Percentiles rank a stretch among this genome's conserved stretches.
Evolutionary conservation across 306 rosid species (phyloP).

Genomic region (Glycine latifolia): DNA sequence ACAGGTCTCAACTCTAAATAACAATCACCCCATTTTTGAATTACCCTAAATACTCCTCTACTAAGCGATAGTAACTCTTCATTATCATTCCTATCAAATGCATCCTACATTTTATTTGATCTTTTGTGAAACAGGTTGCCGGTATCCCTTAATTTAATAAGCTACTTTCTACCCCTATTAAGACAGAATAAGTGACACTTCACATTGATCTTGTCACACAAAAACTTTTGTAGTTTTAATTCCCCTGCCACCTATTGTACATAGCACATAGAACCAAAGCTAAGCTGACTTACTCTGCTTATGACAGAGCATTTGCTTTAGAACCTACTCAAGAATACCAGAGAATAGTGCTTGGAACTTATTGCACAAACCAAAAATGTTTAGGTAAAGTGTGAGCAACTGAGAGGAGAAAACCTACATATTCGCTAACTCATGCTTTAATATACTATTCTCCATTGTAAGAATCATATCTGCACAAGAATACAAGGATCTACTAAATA

Average conservation of each 20-base stretch:
- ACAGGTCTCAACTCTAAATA: background rate
- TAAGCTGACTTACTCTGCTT: conserved; percentile 24
- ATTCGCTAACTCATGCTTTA: conserved; percentile 69
- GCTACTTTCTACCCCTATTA: conserved; percentile 11
- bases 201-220: conserved; percentile 30
- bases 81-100: background rate
- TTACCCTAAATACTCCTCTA: conserved; percentile 24
- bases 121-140: background rate
- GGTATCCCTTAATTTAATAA: background rate
- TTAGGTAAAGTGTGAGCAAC: conserved; percentile 32
- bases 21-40: conserved; percentile 6
- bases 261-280: conserved; percentile 18
- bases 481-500: conserved; percentile 51
- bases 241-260: background rate
- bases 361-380: conserved; percentile 32
- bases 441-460: conserved; percentile 67
- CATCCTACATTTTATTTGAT: background rate
- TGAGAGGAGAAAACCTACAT: conserved; percentile 62
- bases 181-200: conserved; percentile 13
- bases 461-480: conserved; percentile 68
- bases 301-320: background rate
- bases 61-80: background rate
- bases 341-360: conserved; percentile 23
- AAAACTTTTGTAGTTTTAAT: background rate
- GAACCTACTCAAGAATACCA: conserved; percentile 30